Evolutionary conservation across 371 early-diverging fungal species (phyloP), one percentile per base, ranked within the genome.

Genomic region (Rhizopus arrhizus): DNA sequence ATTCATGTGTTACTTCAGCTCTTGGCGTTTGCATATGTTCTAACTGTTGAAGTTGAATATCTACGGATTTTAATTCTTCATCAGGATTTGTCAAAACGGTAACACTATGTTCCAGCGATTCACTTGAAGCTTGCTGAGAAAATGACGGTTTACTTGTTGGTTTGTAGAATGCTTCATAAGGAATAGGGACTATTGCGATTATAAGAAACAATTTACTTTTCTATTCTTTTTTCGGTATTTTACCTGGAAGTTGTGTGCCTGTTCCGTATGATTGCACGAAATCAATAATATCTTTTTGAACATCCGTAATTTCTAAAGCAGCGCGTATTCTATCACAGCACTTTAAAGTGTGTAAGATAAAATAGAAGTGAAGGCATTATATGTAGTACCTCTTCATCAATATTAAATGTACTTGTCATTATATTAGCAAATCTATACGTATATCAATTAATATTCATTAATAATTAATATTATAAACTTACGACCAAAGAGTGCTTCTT

Each of bases 261-360:
- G 80, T 80, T 33, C 69, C 55, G 53, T 73, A 63, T 32, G 47
- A 64, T 32, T 64, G 53, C 11, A 80, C 68, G 49, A 80, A 77
- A 4, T 33, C 57, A 8, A 59, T 29, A 13, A 80, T 73, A 42
- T 80, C 80, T 22, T 68, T 69, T 33, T 69, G 62, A 7, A 73
- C 69, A 49, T 75, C 69, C 0, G 74, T 73, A 12, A 67, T 62
- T 58, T 77, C 80, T 51, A 80, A 56, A 34, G 76, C 68, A 7
- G 72, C 68, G 5, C 74, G 75, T 35, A 80, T 73, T 41, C 73
- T 64, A 41, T 75, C 77, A 58, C 75, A 74, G 49, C 74, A 68
- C 73, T 73, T 55, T n/a, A 31, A 28, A 5, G 16, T 42, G 6
- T 47, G 54, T 42, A 41, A 47, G 49, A 45, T 43, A 55, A 55